phyloP scores from a whole-genome alignment of 73 alveolate species.

The Urostyla sp. region DNA sequence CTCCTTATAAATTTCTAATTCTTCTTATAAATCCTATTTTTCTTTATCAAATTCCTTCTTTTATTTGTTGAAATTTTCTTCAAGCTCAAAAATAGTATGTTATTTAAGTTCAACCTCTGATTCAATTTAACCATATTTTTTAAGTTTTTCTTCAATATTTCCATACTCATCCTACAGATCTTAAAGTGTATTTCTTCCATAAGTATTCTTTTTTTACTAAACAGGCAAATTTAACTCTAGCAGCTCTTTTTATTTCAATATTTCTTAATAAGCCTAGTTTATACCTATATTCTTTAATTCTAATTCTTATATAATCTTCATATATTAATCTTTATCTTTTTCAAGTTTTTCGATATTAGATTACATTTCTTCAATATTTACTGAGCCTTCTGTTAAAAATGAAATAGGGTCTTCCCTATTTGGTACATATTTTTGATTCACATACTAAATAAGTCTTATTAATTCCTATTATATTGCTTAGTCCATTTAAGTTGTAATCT shows the following conservation, averaged over 20 bases:
- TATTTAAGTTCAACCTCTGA: background rate
- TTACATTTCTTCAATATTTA: too few relatives aligned
- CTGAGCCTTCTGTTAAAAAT: background rate
- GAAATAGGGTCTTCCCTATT: background rate
- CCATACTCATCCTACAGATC: conserved; percentile 19
- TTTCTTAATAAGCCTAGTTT: background rate
- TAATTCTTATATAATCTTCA: too few relatives aligned
- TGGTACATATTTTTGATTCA: conserved; percentile 30
- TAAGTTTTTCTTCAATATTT: conserved; percentile 3
- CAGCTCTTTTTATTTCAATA: background rate
- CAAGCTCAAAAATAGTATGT: background rate
- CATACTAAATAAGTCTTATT: conserved; percentile 1
- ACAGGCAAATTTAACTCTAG: background rate
- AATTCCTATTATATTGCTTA: conserved; percentile 14
- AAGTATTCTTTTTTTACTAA: background rate
- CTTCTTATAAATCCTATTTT: background rate
- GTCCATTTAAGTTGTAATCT: background rate
- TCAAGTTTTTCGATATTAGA: background rate
- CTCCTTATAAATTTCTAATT: conserved; percentile 27
- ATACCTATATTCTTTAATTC: conserved; percentile 20
- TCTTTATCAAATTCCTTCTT: conserved; percentile 36
- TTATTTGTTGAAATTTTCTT: background rate
- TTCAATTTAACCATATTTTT: conserved; percentile 7
- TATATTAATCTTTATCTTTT: background rate
- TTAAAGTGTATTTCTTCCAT: conserved; percentile 16